A percentile compares a stretch with the other conserved stretches of the same genome.
These are phyloP conservation scores for Lipomyces sp. DNA, from an alignment of 805 yeast genomes.

Conservation along the genomic window DNA sequence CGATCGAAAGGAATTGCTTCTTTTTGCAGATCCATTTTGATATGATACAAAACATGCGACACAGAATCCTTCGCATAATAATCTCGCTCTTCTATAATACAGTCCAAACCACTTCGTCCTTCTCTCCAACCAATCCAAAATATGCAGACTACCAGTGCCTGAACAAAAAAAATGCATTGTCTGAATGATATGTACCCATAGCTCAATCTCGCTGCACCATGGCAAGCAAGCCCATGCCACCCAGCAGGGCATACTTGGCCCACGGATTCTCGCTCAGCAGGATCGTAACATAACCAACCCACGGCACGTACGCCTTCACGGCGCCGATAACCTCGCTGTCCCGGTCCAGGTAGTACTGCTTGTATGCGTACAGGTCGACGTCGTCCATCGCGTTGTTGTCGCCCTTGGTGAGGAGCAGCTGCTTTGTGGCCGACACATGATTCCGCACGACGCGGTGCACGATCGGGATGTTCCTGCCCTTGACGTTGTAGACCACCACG, in stretches of 20 bases:
- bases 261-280: constrained; percentile 84
- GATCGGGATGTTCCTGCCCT: constrained; percentile 82
- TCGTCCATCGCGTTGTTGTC: constrained; percentile 94
- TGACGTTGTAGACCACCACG: constrained; percentile 84
- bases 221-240: constrained; percentile 67
- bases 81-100: too few species aligned
- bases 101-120: too few species aligned
- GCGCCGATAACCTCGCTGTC: constrained; percentile 79
- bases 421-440: constrained; percentile 47
- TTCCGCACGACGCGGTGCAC: constrained; percentile 92
- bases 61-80: too few species aligned
- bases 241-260: constrained; percentile 75
- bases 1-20: too few species aligned
- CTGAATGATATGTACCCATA: too few species aligned
- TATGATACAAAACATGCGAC: too few species aligned
- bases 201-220: constrained; percentile 54
- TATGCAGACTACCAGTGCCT: too few species aligned
- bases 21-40: too few species aligned
- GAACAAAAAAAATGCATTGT: too few species aligned
- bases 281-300: constrained; percentile 86
- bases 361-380: constrained; percentile 73
- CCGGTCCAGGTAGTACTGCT: constrained; percentile 72
- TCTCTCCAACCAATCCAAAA: too few species aligned
- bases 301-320: constrained; percentile 89
- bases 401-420: constrained; percentile 77